Evolutionary conservation across 805 yeast genomes (phyloP).

Genomic region (Candida vaughaniae): DNA sequence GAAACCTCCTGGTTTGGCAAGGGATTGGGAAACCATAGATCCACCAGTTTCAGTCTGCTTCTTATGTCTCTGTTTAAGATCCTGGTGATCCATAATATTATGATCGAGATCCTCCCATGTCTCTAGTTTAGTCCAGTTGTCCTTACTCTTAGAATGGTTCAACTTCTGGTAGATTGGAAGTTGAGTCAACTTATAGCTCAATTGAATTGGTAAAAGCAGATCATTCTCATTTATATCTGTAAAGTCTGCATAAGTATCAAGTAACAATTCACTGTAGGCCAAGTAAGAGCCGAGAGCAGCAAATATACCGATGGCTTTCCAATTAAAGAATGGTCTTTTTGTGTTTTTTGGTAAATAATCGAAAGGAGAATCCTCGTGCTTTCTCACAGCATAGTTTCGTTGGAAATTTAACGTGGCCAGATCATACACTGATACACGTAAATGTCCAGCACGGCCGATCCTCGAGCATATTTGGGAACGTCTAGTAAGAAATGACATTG

Average conservation of each 20-base stretch:
- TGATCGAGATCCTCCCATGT: conserved; percentile 45
- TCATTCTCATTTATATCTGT: conserved; percentile 21
- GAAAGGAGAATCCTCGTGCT: conserved; percentile 30
- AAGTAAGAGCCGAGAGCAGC: conserved; percentile 21
- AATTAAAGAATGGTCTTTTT: conserved; percentile 25
- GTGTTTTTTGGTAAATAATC: conserved; percentile 22
- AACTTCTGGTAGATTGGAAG: conserved; percentile 55
- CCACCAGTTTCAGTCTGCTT: conserved; percentile 13
- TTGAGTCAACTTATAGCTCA: conserved; percentile 48
- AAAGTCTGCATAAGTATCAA: conserved; percentile 23
- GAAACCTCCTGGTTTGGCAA: conserved; percentile 76
- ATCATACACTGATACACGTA: too few relatives aligned
- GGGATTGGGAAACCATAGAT: conserved; percentile 39
- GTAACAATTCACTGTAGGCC: conserved; percentile 26
- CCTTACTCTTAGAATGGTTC: conserved; percentile 43
- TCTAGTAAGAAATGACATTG: too few relatives aligned
- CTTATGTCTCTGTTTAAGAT: conserved; percentile 9
- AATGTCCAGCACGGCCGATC: too few relatives aligned
- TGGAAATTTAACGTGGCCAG: too few relatives aligned
- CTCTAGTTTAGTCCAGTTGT: conserved; percentile 43
- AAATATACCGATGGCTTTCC: conserved; percentile 26
- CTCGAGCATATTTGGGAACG: too few relatives aligned
- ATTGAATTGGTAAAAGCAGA: conserved; percentile 29
- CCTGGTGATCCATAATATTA: conserved; percentile 30
- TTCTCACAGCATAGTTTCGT: conserved; percentile 23